These are phyloP conservation scores for Cercophora sp. DNA, from an alignment of 495 filamentous ascomycete species.

Conservation along the genomic window DNA sequence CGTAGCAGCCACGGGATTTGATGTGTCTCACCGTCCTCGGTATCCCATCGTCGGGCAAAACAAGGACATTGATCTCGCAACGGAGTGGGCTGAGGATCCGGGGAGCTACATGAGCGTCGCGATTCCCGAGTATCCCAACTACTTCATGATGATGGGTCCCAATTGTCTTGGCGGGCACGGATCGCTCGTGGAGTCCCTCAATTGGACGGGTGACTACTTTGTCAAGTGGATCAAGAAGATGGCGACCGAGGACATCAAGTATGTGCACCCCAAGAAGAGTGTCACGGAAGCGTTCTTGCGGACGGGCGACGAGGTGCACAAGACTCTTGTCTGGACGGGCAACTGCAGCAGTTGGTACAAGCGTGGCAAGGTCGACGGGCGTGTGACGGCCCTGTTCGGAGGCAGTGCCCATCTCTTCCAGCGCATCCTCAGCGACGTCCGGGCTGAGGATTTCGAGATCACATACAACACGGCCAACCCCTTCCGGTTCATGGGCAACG, in stretches of 20 bases:
- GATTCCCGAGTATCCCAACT: slow-evolving; percentile 55
- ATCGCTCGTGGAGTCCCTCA: slow-evolving; percentile 20
- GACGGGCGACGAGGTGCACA: slow-evolving; percentile 41
- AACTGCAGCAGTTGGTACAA: slow-evolving; percentile 51
- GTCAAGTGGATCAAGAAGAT: slow-evolving; percentile 44
- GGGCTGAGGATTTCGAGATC: slow-evolving; percentile 51
- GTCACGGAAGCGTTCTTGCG: slow-evolving; percentile 40
- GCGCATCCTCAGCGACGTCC: slow-evolving; percentile 42
- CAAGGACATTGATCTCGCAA: slow-evolving; percentile 40
- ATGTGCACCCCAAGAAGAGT: slow-evolving; percentile 35
- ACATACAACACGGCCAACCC: slow-evolving; percentile 42
- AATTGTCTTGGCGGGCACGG: slow-evolving; percentile 29
- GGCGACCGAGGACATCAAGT: slow-evolving; percentile 45
- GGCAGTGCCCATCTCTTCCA: slow-evolving; percentile 50
- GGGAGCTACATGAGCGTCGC: slow-evolving; percentile 52
- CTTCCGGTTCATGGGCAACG: slow-evolving; percentile 51
- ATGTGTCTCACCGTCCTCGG: slow-evolving; percentile 47
- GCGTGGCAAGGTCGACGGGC: slow-evolving; percentile 35
- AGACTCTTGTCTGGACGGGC: slow-evolving; percentile 44
- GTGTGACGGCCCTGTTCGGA: slow-evolving; percentile 43
- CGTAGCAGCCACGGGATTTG: slow-evolving; percentile 59
- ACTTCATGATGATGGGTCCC: slow-evolving; percentile 41
- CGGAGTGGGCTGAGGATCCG: slow-evolving; percentile 48
- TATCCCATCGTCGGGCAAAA: slow-evolving; percentile 50
- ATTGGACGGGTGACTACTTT: slow-evolving; percentile 31